Conservation (phyloP, 129 eudicot species). For the carrot (Daucus carota) region DH1_v3.0 NC_030389.2:41932501-41933000, state of each 20-base stretch:
- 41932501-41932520: constrained; percentile 50
- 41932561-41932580: constrained; percentile 40
- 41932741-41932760: constrained; percentile 23
- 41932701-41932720: constrained; percentile 50
- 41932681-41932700: constrained; percentile 43
- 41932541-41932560: constrained; percentile 2
- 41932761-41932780: constrained; percentile 28
- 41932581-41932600: constrained; percentile 52
- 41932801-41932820: constrained; percentile 3
- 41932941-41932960: constrained; percentile 81
- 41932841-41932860: constrained; percentile 14
- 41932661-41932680: constrained; percentile 45
- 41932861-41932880: constrained; percentile 80
- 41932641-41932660: constrained; percentile 56
- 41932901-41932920: constrained; percentile 87
- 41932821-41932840: constrained; percentile 9
- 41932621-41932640: constrained; percentile 47
- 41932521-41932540: constrained; percentile 44
- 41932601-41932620: constrained; percentile 15
- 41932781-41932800: constrained; percentile 20
- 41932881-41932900: constrained; percentile 63
- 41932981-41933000: constrained; percentile 82
- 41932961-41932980: constrained; percentile 67
- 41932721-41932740: constrained; percentile 26
- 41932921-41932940: constrained; percentile 81